A percentile compares a stretch with the other conserved stretches of the same genome.
These are phyloP conservation scores for Diaporthe amygdali DNA, from an alignment of 2,329 filamentous ascomycete genomes.

Conservation along the genomic window DNA sequence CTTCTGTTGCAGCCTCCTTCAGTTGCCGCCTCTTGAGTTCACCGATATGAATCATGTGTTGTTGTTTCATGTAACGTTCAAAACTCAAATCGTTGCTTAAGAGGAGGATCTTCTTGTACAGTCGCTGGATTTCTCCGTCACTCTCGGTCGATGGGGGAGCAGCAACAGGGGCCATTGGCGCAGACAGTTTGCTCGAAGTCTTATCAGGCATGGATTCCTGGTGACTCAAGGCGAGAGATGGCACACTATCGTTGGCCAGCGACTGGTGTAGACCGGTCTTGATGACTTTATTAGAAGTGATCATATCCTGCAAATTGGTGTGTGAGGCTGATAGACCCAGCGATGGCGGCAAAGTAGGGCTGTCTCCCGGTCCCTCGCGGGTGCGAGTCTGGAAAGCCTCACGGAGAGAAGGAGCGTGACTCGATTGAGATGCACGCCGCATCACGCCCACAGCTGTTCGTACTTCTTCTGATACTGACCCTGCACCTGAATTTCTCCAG, in stretches of 20 bases:
- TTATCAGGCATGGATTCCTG: conserved; percentile 52
- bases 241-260: conserved; percentile 62
- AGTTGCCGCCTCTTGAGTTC: conserved; percentile 77
- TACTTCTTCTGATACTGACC: conserved; percentile 13
- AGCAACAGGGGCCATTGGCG: conserved; percentile 31
- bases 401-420: conserved; percentile 51
- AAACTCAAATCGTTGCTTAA: conserved; percentile 83
- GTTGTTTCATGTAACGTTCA: conserved; percentile 82
- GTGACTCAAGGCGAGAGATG: conserved; percentile 57
- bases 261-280: conserved; percentile 62
- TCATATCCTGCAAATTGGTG: conserved; percentile 64
- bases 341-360: conserved; percentile 65
- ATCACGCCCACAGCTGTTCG: conserved; percentile 49
- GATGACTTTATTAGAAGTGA: conserved; percentile 63
- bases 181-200: conserved; percentile 34
- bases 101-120: conserved; percentile 77
- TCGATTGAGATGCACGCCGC: conserved; percentile 56
- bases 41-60: conserved; percentile 82
- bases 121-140: conserved; percentile 52
- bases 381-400: conserved; percentile 50
- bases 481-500: conserved; percentile 49
- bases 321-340: conserved; percentile 54
- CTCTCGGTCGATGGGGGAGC: conserved; percentile 37
- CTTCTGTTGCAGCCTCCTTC: conserved; percentile 77
- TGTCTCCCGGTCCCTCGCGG: conserved; percentile 55